Percentiles rank a stretch among this genome's conserved stretches.
Conservation (phyloP, 768 basidiomycete species). For the Podaxis sp. region DNA sequence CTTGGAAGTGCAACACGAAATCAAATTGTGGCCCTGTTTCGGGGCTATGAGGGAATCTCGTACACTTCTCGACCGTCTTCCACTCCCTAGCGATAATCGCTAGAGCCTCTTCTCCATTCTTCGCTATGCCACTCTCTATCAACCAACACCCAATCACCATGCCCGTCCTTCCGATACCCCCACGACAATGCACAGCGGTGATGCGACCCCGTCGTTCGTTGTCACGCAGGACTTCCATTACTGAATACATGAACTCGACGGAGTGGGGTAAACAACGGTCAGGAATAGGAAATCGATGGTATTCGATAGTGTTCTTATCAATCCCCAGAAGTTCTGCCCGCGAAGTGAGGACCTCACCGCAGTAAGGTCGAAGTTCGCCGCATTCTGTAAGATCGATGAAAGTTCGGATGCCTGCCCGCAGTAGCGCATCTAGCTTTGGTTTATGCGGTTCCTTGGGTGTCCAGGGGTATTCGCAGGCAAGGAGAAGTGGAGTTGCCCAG, state of each 20-base stretch:
- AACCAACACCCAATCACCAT: conserved; percentile 72
- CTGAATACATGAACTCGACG: conserved; percentile 53
- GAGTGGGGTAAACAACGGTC: conserved; percentile 70
- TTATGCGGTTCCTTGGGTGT: conserved; percentile 52
- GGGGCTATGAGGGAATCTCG: conserved; percentile 71
- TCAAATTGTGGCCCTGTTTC: conserved; percentile 81
- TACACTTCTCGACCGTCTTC: conserved; percentile 77
- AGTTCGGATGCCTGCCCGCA: conserved; percentile 71
- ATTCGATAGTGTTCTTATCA: conserved; percentile 56
- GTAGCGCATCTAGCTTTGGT: conserved; percentile 74
- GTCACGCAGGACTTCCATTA: conserved; percentile 59
- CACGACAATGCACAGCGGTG: conserved; percentile 77
- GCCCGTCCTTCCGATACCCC: conserved; percentile 75
- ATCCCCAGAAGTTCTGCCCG: conserved; percentile 59
- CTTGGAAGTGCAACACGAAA: conserved; percentile 62
- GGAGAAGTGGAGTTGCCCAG: conserved; percentile 72
- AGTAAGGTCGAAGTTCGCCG: conserved; percentile 73
- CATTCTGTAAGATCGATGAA: conserved; percentile 85
- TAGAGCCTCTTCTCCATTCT: conserved; percentile 64
- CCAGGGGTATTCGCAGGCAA: conserved; percentile 86
- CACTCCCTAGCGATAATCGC: conserved; percentile 66
- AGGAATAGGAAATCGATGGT: conserved; percentile 78
- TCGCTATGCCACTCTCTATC: conserved; percentile 62
- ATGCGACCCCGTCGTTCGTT: conserved; percentile 59
- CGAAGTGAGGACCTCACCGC: conserved; percentile 42